These are phyloP conservation scores for Entamoeba nuttalli DNA, from an alignment of 208 protist species.

Conservation along the genomic window DNA sequence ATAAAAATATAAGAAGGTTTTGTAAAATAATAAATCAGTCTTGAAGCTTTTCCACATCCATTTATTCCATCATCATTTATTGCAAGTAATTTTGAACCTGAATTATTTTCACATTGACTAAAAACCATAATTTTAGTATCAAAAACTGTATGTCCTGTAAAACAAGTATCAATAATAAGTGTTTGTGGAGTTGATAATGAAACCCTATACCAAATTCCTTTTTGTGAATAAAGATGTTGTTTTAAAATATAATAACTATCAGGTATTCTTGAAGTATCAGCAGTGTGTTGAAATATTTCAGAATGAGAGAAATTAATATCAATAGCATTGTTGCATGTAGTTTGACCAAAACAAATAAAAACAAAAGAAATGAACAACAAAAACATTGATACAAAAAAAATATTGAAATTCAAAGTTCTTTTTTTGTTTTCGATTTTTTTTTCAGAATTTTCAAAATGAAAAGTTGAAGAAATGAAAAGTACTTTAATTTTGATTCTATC, in stretches of 20 bases:
- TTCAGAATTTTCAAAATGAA: no score
- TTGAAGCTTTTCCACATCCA: neutral
- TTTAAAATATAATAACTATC: neutral
- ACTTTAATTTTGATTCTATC: no score
- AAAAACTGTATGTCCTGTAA: neutral
- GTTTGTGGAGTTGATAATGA: neutral
- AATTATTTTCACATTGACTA: neutral
- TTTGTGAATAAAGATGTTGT: neutral
- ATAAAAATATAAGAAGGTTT: neutral
- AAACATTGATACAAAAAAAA: no score
- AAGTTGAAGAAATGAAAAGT: no score
- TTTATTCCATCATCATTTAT: neutral
- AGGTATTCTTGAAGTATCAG: neutral
- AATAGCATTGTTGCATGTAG: no score
- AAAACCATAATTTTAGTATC: neutral
- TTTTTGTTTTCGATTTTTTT: no score
- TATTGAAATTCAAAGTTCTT: no score
- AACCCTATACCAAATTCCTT: neutral
- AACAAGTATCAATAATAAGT: neutral
- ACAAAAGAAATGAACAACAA: no score
- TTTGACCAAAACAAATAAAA: no score
- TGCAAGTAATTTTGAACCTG: neutral
- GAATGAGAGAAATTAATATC: no score
- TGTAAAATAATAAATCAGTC: neutral
- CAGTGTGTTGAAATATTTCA: neutral